These are phyloP conservation scores for Quercus aquifolioides DNA, from an alignment of 306 rosid species.

Conservation along the genomic window DNA sequence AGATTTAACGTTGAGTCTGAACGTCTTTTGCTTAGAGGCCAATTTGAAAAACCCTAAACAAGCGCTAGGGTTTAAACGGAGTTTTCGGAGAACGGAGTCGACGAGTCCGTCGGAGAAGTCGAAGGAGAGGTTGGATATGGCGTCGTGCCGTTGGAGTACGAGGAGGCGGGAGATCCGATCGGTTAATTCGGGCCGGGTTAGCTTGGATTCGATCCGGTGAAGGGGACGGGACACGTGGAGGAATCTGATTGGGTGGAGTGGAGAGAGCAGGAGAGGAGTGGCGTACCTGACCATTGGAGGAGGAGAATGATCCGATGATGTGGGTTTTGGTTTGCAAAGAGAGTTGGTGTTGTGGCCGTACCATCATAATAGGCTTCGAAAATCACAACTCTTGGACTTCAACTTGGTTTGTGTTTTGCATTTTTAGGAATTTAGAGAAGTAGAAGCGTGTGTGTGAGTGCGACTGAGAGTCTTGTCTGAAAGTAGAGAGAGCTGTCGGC, in stretches of 20 bases:
- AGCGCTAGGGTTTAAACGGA: slow-evolving; percentile 56
- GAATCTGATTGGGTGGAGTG: slow-evolving; percentile 13
- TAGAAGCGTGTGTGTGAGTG: too few species aligned
- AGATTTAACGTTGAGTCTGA: slow-evolving; percentile 55
- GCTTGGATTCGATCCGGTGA: slow-evolving; percentile 55
- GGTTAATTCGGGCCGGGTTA: slow-evolving; percentile 37
- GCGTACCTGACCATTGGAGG: slow-evolving; percentile 26
- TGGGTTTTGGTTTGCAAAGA: background rate
- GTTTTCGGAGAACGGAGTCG: slow-evolving; percentile 64
- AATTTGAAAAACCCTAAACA: slow-evolving; percentile 58
- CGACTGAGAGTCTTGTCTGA: too few species aligned
- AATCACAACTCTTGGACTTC: background rate
- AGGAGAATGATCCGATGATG: background rate
- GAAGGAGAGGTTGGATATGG: slow-evolving; percentile 45
- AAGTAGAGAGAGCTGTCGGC: too few species aligned
- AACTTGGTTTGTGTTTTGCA: background rate
- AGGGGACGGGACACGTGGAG: slow-evolving; percentile 43
- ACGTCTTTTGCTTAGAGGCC: slow-evolving; percentile 48
- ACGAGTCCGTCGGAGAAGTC: slow-evolving; percentile 61
- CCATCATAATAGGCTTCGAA: background rate
- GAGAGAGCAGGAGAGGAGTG: slow-evolving; percentile 12
- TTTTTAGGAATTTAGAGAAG: background rate
- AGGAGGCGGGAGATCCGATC: slow-evolving; percentile 69
- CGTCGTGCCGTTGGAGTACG: slow-evolving; percentile 54
- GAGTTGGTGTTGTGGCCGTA: background rate